These are phyloP conservation scores for Rhizomucor pusillus DNA, from an alignment of 371 early-diverging fungal genomes.

Conservation along the genomic window DNA sequence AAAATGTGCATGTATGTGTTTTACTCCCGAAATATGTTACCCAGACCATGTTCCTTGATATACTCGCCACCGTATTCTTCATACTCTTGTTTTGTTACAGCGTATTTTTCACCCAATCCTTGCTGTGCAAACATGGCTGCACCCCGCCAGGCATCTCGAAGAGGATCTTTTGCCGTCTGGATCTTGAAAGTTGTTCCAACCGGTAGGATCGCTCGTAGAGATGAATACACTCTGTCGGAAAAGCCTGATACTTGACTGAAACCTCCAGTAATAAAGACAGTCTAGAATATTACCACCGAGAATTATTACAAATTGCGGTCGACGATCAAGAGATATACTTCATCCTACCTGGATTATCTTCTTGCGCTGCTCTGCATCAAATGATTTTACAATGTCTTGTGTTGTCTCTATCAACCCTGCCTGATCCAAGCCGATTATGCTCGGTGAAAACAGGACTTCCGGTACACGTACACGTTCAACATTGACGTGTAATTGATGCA, in stretches of 20 bases:
- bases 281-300: no score
- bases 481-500: constrained; percentile 84
- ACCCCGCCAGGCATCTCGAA: constrained; percentile 85
- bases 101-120: constrained; percentile 31
- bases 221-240: constrained; percentile 54
- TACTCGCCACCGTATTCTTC: constrained; percentile 84
- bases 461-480: constrained; percentile 86
- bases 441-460: constrained; percentile 86
- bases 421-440: constrained; percentile 84
- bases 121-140: constrained; percentile 62
- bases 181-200: constrained; percentile 57
- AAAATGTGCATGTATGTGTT: no score
- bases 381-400: constrained; percentile 62
- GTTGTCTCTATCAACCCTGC: constrained; percentile 81
- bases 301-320: no score
- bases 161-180: constrained; percentile 64
- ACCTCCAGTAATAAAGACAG: constrained; percentile 82
- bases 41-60: constrained; percentile 76
- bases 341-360: constrained; percentile 53
- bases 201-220: constrained; percentile 65
- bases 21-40: constrained; percentile 46
- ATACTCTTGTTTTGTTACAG: constrained; percentile 69
- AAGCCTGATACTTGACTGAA: constrained; percentile 66
- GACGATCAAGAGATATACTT: no score
- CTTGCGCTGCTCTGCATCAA: constrained; percentile 45